These are phyloP conservation scores for Spiromastix sp. DNA, from an alignment of 2,329 filamentous ascomycete genomes.

Conservation along the genomic window DNA sequence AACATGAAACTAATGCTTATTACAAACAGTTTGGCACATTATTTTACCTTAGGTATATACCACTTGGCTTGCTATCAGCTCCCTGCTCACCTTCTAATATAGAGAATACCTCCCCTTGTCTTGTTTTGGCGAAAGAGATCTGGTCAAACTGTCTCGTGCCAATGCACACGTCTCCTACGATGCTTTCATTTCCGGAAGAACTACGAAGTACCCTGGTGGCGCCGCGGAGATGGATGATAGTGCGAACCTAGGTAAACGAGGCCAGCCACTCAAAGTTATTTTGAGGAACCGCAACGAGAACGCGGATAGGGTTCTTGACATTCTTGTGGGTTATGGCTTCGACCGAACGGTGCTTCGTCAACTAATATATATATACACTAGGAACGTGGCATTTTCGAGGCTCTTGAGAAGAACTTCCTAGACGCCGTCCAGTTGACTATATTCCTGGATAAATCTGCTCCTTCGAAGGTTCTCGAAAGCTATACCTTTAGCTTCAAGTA, in stretches of 20 bases:
- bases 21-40: constrained; percentile 22
- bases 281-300: constrained; percentile 28
- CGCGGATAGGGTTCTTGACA: constrained; percentile 36
- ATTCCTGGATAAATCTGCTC: constrained; percentile 27
- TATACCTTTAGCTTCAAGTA: constrained; percentile 43
- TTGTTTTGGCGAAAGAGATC: constrained; percentile 25
- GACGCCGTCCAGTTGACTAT: constrained; percentile 38
- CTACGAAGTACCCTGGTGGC: constrained; percentile 2
- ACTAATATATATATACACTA: constrained; percentile 15
- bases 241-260: constrained; percentile 15
- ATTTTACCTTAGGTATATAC: constrained; percentile 24
- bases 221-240: constrained; percentile 6
- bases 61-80: background rate
- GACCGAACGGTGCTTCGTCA: background rate
- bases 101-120: constrained; percentile 25
- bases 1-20: constrained; percentile 5
- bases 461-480: constrained; percentile 35
- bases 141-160: constrained; percentile 18
- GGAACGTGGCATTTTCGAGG: constrained; percentile 41
- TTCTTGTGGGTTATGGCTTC: constrained; percentile 30
- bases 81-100: constrained; percentile 6
- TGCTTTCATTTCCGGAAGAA: constrained; percentile 18
- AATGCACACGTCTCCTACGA: constrained; percentile 19
- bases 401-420: constrained; percentile 32
- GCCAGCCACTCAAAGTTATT: constrained; percentile 31